Conservation (phyloP, 192 early-diverging fungal species). For the Martensiomyces pterosporus region DNA sequence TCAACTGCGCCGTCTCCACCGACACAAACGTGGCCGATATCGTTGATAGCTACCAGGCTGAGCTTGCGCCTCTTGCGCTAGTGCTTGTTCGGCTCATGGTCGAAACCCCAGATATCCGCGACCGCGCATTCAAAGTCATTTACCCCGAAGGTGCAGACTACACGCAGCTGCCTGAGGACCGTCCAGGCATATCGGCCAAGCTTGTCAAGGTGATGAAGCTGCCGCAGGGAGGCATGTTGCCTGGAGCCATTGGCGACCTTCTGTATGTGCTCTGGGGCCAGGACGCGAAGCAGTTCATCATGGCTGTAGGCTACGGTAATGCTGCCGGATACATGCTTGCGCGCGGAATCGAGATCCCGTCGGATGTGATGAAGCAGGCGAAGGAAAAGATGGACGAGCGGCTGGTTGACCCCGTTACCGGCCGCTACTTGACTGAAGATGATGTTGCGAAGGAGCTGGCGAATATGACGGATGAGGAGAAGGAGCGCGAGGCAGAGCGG, state of each 20-base stretch:
- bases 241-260: slow-evolving; percentile 35
- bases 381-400: not conserved
- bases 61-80: slow-evolving; percentile 32
- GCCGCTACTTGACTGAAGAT: slow-evolving; percentile 55
- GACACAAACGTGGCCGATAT: too few relatives aligned
- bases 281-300: slow-evolving; percentile 43
- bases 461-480: slow-evolving; percentile 94
- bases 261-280: slow-evolving; percentile 32
- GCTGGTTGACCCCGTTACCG: slow-evolving; percentile 86
- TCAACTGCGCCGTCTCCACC: too few relatives aligned
- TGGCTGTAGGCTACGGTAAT: slow-evolving; percentile 84
- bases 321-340: slow-evolving; percentile 87
- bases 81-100: slow-evolving; percentile 31
- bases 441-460: slow-evolving; percentile 57
- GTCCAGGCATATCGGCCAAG: slow-evolving; percentile 21
- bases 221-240: slow-evolving; percentile 37
- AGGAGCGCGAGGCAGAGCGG: slow-evolving; percentile 88
- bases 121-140: slow-evolving; percentile 18
- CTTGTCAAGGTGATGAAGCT: slow-evolving; percentile 34
- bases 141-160: slow-evolving; percentile 23
- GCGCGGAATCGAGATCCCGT: slow-evolving; percentile 56
- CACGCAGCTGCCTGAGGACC: slow-evolving; percentile 28
- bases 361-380: slow-evolving; percentile 35
- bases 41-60: too few relatives aligned
- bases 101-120: slow-evolving; percentile 22